A percentile compares a stretch with the other conserved stretches of the same genome.
phyloP scores from a whole-genome alignment of 192 early-diverging fungal genomes.

The Coemansia sp. region DNA sequence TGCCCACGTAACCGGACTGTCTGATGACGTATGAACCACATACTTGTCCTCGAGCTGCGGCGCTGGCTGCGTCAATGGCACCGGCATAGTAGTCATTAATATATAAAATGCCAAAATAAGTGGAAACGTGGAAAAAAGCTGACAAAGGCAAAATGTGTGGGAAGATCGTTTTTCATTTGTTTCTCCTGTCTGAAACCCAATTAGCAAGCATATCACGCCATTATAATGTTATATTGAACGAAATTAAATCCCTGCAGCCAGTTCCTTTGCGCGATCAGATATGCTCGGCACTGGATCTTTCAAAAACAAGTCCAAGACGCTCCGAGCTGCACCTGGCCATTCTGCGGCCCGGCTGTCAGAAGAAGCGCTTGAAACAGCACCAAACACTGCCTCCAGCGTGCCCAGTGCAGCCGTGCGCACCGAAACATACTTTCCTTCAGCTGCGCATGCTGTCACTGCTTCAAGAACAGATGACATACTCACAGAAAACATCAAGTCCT shows the following conservation, averaged over 20 bases:
- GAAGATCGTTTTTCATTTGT: not conserved
- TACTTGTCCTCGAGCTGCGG: not conserved
- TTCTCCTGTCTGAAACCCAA: not conserved
- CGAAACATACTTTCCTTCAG: slow-evolving; percentile 64
- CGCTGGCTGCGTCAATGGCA: not conserved
- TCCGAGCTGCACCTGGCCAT: slow-evolving; percentile 2
- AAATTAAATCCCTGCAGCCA: not conserved
- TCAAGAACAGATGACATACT: slow-evolving; percentile 34
- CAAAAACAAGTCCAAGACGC: slow-evolving; percentile 15
- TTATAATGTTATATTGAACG: not conserved
- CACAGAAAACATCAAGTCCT: slow-evolving; percentile 1
- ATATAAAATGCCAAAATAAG: not conserved
- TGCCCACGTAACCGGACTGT: slow-evolving; percentile 21
- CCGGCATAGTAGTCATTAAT: not conserved
- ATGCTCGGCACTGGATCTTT: slow-evolving; percentile 55
- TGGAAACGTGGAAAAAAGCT: not conserved
- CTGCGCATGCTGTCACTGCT: slow-evolving; percentile 51
- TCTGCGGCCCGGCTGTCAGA: not conserved
- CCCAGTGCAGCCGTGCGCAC: slow-evolving; percentile 60
- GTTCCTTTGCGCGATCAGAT: slow-evolving; percentile 45
- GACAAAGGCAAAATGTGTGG: not conserved
- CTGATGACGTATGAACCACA: slow-evolving; percentile 2
- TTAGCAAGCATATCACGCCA: not conserved
- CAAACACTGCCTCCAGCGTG: slow-evolving; percentile 33
- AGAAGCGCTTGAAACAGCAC: not conserved